Evolutionary conservation across 768 basidiomycete species (phyloP), one percentile per base, ranked within the genome.

Genomic region (Leccinum rimulosum): DNA sequence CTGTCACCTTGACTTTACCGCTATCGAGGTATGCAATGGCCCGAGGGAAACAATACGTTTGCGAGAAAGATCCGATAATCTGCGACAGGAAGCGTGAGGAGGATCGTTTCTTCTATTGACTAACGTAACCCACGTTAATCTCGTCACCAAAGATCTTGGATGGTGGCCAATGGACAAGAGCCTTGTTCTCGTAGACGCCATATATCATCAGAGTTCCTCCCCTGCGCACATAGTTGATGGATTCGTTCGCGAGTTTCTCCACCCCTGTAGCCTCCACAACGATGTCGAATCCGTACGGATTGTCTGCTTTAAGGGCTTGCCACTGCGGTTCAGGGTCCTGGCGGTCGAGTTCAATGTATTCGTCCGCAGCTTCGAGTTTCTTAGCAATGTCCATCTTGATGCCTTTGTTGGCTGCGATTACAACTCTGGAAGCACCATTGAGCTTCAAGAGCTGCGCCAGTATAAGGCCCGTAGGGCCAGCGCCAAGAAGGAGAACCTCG

Each of bases 61-160:
- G 93, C 9, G 93, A 89, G 78, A 94, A 95, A 1, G 93, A 95
- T 12, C 93, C 92, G 59, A 94, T 91, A 65, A 94, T 93, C 89
- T 91, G 56, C 38, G 31, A 31, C 54, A 52, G 12, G 0, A 57
- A 50, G 47, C 22, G 25, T 69, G 28, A 63, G 50, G 25, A 63
- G 50, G 3, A 45, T 28, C 6, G 10, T 19, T n/a, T 7, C 6
- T 11, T 11, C 22, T 22, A 22, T 22, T 0, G 11, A 53, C 17
- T 6, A 19, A 54, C 51, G 19, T 19, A 25, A 62, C 69, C 4
- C 54, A 85, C 84, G 62, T 73, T 78, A 61, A 90, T 89, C 69
- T 91, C 89, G 67, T 91, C 86, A 11, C 78, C 75, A 71, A 87
- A 85, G 57, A 92, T 90, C 79, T 91, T 92, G 54, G 85, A 83